A percentile compares a stretch with the other conserved stretches of the same genome.
Conservation (phyloP, 192 early-diverging fungal genomes). For the Mortierella alpina region DNA sequence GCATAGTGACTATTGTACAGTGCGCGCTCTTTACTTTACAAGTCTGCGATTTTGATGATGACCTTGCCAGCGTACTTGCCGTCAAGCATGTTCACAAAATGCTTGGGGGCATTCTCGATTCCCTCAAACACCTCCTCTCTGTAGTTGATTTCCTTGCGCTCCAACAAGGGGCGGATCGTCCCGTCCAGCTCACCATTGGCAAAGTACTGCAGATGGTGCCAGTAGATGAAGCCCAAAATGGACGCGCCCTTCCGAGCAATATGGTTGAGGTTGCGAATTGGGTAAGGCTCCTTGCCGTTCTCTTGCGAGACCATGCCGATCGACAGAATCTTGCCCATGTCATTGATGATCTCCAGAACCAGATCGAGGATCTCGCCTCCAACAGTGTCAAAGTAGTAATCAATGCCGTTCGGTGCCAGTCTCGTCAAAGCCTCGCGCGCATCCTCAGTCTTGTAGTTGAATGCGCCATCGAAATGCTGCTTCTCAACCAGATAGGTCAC, state of each 20-base stretch:
- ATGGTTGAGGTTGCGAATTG: slow-evolving; percentile 66
- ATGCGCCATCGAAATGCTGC: slow-evolving; percentile 82
- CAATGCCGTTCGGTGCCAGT: slow-evolving; percentile 81
- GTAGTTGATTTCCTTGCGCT: slow-evolving; percentile 32
- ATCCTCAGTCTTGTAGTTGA: slow-evolving; percentile 89
- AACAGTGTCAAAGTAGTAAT: slow-evolving; percentile 86
- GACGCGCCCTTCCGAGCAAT: slow-evolving; percentile 64
- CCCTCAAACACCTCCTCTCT: slow-evolving; percentile 45
- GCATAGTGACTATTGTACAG: neutral
- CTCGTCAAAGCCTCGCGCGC: slow-evolving; percentile 55
- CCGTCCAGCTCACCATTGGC: slow-evolving; percentile 58
- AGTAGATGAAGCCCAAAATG: slow-evolving; percentile 73
- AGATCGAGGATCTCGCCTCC: slow-evolving; percentile 83
- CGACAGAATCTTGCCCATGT: slow-evolving; percentile 68
- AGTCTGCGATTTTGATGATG: slow-evolving; percentile 62
- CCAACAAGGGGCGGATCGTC: slow-evolving; percentile 32
- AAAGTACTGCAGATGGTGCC: slow-evolving; percentile 46
- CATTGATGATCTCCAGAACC: slow-evolving; percentile 72
- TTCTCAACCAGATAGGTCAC: slow-evolving; percentile 71
- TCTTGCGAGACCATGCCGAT: slow-evolving; percentile 85
- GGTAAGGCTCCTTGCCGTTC: slow-evolving; percentile 65
- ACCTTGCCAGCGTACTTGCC: slow-evolving; percentile 78
- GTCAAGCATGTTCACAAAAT: slow-evolving; percentile 69
- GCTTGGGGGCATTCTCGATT: slow-evolving; percentile 57
- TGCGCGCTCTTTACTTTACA: slow-evolving; percentile 17